Percentiles rank a stretch among this genome's conserved stretches.
Conservation (phyloP, 345 rosid species). For the Abelmoschus esculentus region DNA sequence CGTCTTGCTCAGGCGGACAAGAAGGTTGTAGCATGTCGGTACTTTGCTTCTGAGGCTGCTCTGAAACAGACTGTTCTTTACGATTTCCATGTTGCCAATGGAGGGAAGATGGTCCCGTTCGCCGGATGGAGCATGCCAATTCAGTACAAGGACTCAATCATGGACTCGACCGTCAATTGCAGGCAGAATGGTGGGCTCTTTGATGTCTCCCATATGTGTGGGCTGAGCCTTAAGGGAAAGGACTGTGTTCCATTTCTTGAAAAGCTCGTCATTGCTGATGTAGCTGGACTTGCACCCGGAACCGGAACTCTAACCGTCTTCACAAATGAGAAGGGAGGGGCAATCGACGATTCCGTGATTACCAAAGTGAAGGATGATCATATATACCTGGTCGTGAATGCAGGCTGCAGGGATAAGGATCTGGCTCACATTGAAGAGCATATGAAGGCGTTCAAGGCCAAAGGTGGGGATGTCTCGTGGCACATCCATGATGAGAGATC, state of each 20-base stretch:
- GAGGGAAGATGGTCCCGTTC: slow-evolving; percentile 97
- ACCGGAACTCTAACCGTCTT: slow-evolving; percentile 84
- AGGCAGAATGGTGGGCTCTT: not conserved
- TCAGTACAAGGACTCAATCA: slow-evolving; percentile 79
- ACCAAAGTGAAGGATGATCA: slow-evolving; percentile 80
- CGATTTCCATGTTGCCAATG: slow-evolving; percentile 28
- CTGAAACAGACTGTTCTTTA: slow-evolving; percentile 70
- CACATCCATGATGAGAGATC: slow-evolving; percentile 98
- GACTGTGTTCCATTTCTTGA: slow-evolving; percentile 81
- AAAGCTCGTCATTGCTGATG: slow-evolving; percentile 93
- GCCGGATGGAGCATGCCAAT: slow-evolving; percentile 99
- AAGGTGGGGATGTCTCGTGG: slow-evolving; percentile 97
- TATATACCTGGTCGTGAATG: slow-evolving; percentile 92
- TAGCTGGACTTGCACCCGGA: slow-evolving; percentile 27
- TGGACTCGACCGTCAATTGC: not conserved
- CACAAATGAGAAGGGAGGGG: slow-evolving; percentile 93
- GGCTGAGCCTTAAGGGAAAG: slow-evolving; percentile 27
- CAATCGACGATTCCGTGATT: slow-evolving; percentile 94
- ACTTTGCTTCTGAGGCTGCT: slow-evolving; percentile 68
- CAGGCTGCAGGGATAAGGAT: slow-evolving; percentile 64
- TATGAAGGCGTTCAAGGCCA: slow-evolving; percentile 74
- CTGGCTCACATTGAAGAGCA: slow-evolving; percentile 3
- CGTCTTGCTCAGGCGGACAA: not conserved
- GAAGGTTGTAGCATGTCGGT: slow-evolving; percentile 36
- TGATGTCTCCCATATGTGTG: slow-evolving; percentile 1